Percentiles rank a stretch among this genome's conserved stretches.
phyloP scores from a whole-genome alignment of 306 rosid species.

The Cicer judaicum region DNA sequence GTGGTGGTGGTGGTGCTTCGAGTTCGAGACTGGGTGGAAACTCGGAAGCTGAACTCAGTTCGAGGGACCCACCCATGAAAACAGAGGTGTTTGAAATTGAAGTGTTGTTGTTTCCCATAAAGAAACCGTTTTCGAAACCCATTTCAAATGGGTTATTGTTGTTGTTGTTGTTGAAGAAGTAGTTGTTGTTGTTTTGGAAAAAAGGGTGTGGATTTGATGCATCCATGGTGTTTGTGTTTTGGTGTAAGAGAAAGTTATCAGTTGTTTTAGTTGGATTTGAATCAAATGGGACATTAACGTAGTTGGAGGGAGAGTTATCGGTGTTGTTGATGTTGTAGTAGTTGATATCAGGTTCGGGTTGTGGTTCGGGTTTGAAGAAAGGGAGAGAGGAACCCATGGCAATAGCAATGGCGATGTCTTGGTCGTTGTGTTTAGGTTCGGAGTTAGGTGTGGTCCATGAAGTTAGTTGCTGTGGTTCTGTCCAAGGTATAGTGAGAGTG shows the following conservation, averaged over 20 bases:
- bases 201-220: slow-evolving; percentile 57
- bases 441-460: slow-evolving; percentile 60
- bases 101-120: slow-evolving; percentile 37
- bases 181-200: slow-evolving; percentile 33
- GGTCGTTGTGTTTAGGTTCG: slow-evolving; percentile 41
- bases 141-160: slow-evolving; percentile 54
- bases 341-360: slow-evolving; percentile 39
- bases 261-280: slow-evolving; percentile 40
- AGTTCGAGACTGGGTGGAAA: slow-evolving; percentile 55
- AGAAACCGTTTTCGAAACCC: slow-evolving; percentile 57
- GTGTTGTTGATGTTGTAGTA: not conserved
- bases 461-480: slow-evolving; percentile 52
- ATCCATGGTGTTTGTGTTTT: slow-evolving; percentile 39
- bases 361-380: slow-evolving; percentile 70
- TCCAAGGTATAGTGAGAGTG: slow-evolving; percentile 55
- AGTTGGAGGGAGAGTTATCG: not conserved
- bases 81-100: slow-evolving; percentile 52
- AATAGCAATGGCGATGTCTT: slow-evolving; percentile 44
- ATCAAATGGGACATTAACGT: slow-evolving; percentile 37
- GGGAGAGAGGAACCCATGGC: slow-evolving; percentile 49
- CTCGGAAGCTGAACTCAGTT: slow-evolving; percentile 56
- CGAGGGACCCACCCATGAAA: slow-evolving; percentile 51
- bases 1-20: slow-evolving; percentile 34
- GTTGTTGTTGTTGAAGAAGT: slow-evolving; percentile 20
- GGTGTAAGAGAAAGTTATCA: slow-evolving; percentile 55